Evolutionary conservation across 306 rosid genomes (phyloP).

Genomic region (Dryas drummondii): DNA sequence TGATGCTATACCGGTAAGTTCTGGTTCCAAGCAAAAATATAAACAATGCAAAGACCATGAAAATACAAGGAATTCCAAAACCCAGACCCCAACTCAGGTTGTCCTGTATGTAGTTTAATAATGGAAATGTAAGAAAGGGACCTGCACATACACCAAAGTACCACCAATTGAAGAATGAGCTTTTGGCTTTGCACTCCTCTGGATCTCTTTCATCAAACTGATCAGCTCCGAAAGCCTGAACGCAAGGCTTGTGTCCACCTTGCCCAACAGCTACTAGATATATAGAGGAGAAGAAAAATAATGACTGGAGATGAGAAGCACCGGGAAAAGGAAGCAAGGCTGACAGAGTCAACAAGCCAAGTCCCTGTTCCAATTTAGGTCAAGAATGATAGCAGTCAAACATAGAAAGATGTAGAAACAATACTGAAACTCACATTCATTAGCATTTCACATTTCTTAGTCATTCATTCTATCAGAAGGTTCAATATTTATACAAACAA

Average conservation of each 20-base stretch:
- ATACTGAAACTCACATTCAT: neutral
- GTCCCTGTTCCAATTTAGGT: slow-evolving; percentile 37
- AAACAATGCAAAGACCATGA: slow-evolving; percentile 12
- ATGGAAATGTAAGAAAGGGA: slow-evolving; percentile 18
- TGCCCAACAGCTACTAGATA: slow-evolving; percentile 56
- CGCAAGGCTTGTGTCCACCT: slow-evolving; percentile 67
- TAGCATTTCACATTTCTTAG: no score
- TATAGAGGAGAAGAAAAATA: slow-evolving; percentile 51
- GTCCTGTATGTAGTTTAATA: slow-evolving; percentile 44
- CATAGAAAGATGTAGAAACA: neutral
- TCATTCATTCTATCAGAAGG: neutral
- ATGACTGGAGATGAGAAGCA: slow-evolving; percentile 33
- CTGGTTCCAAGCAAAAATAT: slow-evolving; percentile 20
- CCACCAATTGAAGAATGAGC: slow-evolving; percentile 82
- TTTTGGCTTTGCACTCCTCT: slow-evolving; percentile 48
- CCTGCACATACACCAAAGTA: slow-evolving; percentile 45
- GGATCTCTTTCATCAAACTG: slow-evolving; percentile 57
- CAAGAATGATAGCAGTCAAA: neutral
- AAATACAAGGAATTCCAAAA: slow-evolving; percentile 28
- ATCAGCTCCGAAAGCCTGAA: slow-evolving; percentile 70
- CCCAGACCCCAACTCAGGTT: slow-evolving; percentile 30
- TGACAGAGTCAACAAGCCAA: slow-evolving; percentile 56
- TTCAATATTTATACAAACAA: neutral
- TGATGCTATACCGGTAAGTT: slow-evolving; percentile 18
- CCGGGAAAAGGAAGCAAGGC: slow-evolving; percentile 44